These are phyloP conservation scores for Talaromyces islandicus DNA, from an alignment of 2,329 filamentous ascomycete genomes.

Conservation along the genomic window DNA sequence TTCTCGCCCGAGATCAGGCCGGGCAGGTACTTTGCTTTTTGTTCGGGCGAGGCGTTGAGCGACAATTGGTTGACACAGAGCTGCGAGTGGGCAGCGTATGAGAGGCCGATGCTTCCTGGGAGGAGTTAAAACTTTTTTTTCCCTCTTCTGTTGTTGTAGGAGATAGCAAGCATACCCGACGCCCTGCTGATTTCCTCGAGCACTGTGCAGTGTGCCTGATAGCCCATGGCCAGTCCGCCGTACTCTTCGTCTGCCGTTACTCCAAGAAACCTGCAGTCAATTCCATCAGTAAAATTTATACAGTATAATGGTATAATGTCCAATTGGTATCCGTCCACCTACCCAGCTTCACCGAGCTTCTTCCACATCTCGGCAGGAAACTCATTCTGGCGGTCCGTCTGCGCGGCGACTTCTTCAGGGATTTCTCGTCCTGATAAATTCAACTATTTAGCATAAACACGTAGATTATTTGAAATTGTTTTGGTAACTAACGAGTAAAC, in stretches of 20 bases:
- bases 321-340: constrained; percentile 8
- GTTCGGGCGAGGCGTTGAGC: constrained; percentile 72
- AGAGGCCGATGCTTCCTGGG: constrained; percentile 56
- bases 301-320: background rate
- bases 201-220: constrained; percentile 91
- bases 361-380: constrained; percentile 91
- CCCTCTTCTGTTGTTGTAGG: too few relatives aligned
- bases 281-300: too few relatives aligned
- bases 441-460: background rate
- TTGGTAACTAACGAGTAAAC: constrained; percentile 55
- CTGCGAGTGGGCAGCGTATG: constrained; percentile 93
- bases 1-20: constrained; percentile 72
- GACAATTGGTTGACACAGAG: constrained; percentile 95
- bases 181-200: constrained; percentile 93
- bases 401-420: constrained; percentile 70
- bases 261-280: constrained; percentile 64
- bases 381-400: constrained; percentile 77
- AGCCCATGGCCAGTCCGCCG: constrained; percentile 84
- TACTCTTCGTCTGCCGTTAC: constrained; percentile 91
- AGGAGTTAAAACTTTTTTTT: background rate
- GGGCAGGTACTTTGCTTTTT: constrained; percentile 76
- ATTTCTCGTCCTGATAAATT: constrained; percentile 64
- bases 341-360: constrained; percentile 82
- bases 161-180: constrained; percentile 47
- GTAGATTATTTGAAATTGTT: too few relatives aligned